Evolutionary conservation across 176 grass and related monocot genomes (phyloP).

Genomic region (Lolium rigidum): DNA sequence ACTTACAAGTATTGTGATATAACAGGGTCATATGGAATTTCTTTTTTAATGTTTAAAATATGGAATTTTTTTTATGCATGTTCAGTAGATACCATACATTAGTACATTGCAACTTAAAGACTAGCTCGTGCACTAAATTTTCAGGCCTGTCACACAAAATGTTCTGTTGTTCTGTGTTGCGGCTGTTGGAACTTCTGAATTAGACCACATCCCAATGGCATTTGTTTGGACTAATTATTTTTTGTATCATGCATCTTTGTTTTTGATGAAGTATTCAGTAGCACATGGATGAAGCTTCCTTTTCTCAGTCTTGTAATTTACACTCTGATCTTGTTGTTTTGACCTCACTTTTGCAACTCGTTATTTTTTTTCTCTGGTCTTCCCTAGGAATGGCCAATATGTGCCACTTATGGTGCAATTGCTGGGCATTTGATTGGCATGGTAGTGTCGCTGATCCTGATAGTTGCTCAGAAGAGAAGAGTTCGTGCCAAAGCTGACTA

Average conservation of each 20-base stretch:
- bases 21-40: not conserved
- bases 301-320: not conserved
- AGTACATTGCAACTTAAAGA: not conserved
- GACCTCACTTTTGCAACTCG: not conserved
- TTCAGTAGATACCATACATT: not conserved
- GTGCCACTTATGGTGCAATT: conserved; percentile 73
- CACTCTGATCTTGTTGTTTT: not conserved
- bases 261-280: not conserved
- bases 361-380: not conserved
- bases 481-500: conserved; percentile 69
- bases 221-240: not conserved
- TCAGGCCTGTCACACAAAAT: not conserved
- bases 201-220: not conserved
- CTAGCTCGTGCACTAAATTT: not conserved
- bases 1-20: not conserved
- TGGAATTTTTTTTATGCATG: not conserved
- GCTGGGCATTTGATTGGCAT: conserved; percentile 72
- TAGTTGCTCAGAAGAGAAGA: conserved; percentile 47
- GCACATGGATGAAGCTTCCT: not conserved
- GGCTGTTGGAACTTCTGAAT: not conserved
- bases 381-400: conserved; percentile 89
- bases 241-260: not conserved
- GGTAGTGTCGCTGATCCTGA: conserved; percentile 47
- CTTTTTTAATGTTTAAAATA: too few species aligned
- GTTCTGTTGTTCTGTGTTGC: not conserved